Evolutionary conservation across 2,329 filamentous ascomycete genomes (phyloP).

Genomic region (Paramyrothecium roridum): DNA sequence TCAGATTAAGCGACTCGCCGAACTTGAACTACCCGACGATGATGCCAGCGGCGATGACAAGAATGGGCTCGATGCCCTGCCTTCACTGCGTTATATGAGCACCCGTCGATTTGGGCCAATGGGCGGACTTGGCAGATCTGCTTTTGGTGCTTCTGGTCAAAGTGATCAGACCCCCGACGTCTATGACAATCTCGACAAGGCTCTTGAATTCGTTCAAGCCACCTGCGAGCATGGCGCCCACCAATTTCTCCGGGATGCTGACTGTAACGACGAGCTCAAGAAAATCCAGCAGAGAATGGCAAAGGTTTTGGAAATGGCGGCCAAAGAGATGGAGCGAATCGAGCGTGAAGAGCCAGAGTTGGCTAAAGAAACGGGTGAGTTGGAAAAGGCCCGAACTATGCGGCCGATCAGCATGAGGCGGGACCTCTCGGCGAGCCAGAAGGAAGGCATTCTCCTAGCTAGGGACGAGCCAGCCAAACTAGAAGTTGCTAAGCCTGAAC

Average conservation of each 20-base stretch:
- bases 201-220: constrained; percentile 74
- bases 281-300: constrained; percentile 64
- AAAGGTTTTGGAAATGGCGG: constrained; percentile 60
- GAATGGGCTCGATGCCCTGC: constrained; percentile 24
- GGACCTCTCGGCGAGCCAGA: constrained; percentile 30
- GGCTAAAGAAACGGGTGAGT: constrained; percentile 33
- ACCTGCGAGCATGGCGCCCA: constrained; percentile 86
- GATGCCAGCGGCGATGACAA: constrained; percentile 38
- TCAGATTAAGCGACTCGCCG: constrained; percentile 58
- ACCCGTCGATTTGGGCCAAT: constrained; percentile 28
- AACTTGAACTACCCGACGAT: constrained; percentile 54
- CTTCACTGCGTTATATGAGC: constrained; percentile 37
- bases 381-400: constrained; percentile 43
- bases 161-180: constrained; percentile 37
- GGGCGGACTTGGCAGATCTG: constrained; percentile 19
- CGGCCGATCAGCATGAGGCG: constrained; percentile 52
- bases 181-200: constrained; percentile 74
- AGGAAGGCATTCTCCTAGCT: constrained; percentile 13
- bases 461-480: constrained; percentile 16
- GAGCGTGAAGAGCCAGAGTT: constrained; percentile 48
- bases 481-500: constrained; percentile 16
- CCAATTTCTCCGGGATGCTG: constrained; percentile 82
- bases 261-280: constrained; percentile 74
- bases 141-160: constrained; percentile 14
- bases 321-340: constrained; percentile 56